Evolutionary conservation across 202 grass and related monocot species (phyloP).

Genomic region (Dendrocalamus latiflorus): DNA sequence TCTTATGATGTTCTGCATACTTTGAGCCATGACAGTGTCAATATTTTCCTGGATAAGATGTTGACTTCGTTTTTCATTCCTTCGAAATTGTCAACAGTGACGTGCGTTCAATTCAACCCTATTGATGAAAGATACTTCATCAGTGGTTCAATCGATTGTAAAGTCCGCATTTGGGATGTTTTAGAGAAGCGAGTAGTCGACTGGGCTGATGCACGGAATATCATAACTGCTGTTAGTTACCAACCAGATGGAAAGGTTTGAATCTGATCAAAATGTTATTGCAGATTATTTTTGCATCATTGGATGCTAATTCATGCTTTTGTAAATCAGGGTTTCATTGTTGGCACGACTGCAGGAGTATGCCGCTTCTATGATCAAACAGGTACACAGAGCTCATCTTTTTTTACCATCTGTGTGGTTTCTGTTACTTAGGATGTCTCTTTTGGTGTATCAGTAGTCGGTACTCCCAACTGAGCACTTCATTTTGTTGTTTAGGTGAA

Average conservation of each 20-base stretch:
- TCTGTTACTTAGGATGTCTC: background rate
- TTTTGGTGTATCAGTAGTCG: background rate
- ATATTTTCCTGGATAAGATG: background rate
- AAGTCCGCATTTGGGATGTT: no score
- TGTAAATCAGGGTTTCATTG: slow-evolving; percentile 61
- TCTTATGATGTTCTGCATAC: background rate
- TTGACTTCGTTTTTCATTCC: slow-evolving; percentile 8
- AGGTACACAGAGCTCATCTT: slow-evolving; percentile 35
- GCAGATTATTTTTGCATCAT: background rate
- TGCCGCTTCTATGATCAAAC: slow-evolving; percentile 79
- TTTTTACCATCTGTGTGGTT: background rate
- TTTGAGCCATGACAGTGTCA: background rate
- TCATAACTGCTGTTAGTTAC: no score
- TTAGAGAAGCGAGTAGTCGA: no score
- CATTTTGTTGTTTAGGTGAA: slow-evolving; percentile 36
- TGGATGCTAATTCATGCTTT: slow-evolving; percentile 10
- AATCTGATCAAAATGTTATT: slow-evolving; percentile 14
- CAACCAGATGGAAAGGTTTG: slow-evolving; percentile 78
- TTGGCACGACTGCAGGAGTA: slow-evolving; percentile 59
- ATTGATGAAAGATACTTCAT: no score
- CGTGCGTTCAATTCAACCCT: slow-evolving; percentile 86
- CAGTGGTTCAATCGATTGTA: no score
- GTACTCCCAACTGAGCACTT: background rate
- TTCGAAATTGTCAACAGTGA: slow-evolving; percentile 54
- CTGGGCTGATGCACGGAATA: no score